A percentile compares a stretch with the other conserved stretches of the same genome.
These are phyloP conservation scores for Coemansia sp. DNA, from an alignment of 192 early-diverging fungal genomes.

Conservation along the genomic window DNA sequence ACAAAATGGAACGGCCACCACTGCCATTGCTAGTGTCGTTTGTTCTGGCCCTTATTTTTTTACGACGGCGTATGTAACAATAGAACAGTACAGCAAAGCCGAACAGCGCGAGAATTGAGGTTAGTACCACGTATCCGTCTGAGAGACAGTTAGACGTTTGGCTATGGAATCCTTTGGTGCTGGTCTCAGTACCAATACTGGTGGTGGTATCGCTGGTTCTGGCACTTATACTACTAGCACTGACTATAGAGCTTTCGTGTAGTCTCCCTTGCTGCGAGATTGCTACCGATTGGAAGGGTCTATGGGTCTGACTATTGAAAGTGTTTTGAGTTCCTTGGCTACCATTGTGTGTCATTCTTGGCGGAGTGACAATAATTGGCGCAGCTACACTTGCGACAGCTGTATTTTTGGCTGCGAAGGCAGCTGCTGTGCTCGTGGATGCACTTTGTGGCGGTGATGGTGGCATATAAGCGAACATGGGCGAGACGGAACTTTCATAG, in stretches of 20 bases:
- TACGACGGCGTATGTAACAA: conserved; percentile 33
- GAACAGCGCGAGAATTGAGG: conserved; percentile 27
- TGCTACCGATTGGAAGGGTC: too few relatives aligned
- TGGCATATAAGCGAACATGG: conserved; percentile 5
- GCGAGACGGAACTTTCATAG: background rate
- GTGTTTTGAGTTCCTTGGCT: too few relatives aligned
- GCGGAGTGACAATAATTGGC: too few relatives aligned
- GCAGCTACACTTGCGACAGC: background rate
- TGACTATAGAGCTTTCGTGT: too few relatives aligned
- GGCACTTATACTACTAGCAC: background rate
- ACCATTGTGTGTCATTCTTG: too few relatives aligned
- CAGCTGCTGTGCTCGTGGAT: background rate
- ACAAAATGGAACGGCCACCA: conserved; percentile 7
- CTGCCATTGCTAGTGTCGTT: background rate
- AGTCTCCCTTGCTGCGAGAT: too few relatives aligned
- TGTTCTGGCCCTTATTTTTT: background rate
- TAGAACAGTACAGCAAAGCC: conserved; percentile 28
- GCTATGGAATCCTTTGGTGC: background rate
- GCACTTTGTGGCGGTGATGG: background rate
- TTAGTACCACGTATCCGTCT: conserved; percentile 43
- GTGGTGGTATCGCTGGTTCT: background rate
- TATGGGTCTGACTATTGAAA: too few relatives aligned
- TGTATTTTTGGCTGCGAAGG: too few relatives aligned
- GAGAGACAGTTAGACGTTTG: conserved; percentile 14
- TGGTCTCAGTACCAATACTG: background rate